Evolutionary conservation across 164 flowering plant species (phyloP), one percentile per base, ranked within the genome.

Genomic region (Saururus chinensis): DNA sequence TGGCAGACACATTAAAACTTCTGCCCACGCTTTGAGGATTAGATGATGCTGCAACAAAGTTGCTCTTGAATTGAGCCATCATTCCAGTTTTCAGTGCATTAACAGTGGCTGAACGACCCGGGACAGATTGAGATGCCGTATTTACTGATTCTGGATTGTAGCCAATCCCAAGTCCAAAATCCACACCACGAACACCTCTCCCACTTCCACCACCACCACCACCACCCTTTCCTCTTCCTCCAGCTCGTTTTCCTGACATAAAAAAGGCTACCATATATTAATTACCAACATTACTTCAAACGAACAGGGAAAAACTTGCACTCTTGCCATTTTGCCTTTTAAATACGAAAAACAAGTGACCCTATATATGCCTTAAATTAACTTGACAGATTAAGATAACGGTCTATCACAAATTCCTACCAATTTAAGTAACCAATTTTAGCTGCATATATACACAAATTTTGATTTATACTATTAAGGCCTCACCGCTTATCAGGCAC

Each of bases 151-250:
- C 96, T 10, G 85, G 60, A 68, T 67, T 84, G 64, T 86, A 93
- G 21, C 98, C 98, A 70, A 93, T 90, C 26, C 98, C 98, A 69
- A 93, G 73, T 61, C 98, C 98, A 76, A 70, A 93, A 78, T 93
- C 97, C 71, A 93, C 97, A 52, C 98, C 98, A 56, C 98, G 95
- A 23, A 93, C 96, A 57, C 97, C 98, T 65, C 88, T 82, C 69
- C 89, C 86, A 51, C 78, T 61, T 51, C 79, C 76, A 51, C 73
- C 68, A 16, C 71, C 84, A 41, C 60, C 56, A 66, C 83, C 88
- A 67, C 80, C 84, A 23, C 87, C 92, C 77, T 74, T 80, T 52
- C 77, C 84, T 64, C 81, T 89, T 52, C 92, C 98, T 79, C 95
- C 96, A 82, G 81, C 73, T 72, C 24, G 11, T 45, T 45, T 45